These are phyloP conservation scores for Nannochloropsis salina DNA, from an alignment of 108 stramenopile species.

Conservation along the genomic window DNA sequence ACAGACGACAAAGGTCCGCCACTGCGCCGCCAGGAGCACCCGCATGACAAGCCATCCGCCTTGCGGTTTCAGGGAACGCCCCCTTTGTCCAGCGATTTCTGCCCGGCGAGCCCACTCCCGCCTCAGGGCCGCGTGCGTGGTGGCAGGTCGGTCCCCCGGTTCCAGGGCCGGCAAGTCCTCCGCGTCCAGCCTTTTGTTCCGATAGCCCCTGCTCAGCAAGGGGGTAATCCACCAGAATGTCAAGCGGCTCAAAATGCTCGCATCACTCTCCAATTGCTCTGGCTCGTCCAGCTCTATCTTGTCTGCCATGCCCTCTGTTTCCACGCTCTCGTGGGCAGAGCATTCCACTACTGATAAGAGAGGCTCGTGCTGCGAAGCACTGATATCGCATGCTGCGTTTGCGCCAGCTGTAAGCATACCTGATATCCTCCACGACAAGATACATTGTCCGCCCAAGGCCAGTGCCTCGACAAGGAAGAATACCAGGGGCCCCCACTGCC, in stretches of 20 bases:
- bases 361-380: not conserved
- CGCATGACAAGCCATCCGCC: not conserved
- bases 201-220: not conserved
- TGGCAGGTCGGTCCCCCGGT: not conserved
- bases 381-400: too few relatives aligned
- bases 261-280: not conserved
- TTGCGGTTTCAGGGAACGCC: not conserved
- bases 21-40: not conserved
- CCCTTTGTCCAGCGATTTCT: not conserved
- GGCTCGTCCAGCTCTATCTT: not conserved
- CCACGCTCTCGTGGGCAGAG: not conserved
- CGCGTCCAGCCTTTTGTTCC: not conserved
- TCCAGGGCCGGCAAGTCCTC: not conserved
- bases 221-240: not conserved
- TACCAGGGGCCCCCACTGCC: not conserved
- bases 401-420: not conserved
- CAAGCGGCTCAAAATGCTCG: not conserved
- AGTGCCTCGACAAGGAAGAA: not conserved
- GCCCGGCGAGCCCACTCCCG: not conserved
- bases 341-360: not conserved
- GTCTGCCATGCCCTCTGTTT: not conserved
- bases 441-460: not conserved
- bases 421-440: conserved; percentile 7
- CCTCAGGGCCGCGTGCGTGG: not conserved
- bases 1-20: not conserved